Conservation (phyloP, 805 yeast species). For the Cyberlindnera lachancei region DNA sequence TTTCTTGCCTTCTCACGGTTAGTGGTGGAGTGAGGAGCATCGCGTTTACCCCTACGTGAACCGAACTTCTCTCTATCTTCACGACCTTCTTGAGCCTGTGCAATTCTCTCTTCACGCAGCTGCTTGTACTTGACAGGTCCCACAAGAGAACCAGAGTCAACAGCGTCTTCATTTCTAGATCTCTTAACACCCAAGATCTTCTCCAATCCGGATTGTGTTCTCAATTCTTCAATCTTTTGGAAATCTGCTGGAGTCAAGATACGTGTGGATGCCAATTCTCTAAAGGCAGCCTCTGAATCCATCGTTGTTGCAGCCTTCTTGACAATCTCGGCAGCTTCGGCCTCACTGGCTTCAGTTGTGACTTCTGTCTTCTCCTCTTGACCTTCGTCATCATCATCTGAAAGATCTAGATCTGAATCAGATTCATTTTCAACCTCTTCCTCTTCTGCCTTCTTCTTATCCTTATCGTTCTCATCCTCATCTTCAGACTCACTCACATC, state of each 20-base stretch:
- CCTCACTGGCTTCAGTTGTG: no score
- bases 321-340: slow-evolving; percentile 20
- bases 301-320: slow-evolving; percentile 29
- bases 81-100: slow-evolving; percentile 81
- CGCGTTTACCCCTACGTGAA: slow-evolving; percentile 74
- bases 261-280: slow-evolving; percentile 59
- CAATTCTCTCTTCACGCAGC: slow-evolving; percentile 83
- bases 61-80: slow-evolving; percentile 91
- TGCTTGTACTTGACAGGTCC: slow-evolving; percentile 77
- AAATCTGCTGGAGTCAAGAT: slow-evolving; percentile 97
- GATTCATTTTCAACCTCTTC: slow-evolving; percentile 39
- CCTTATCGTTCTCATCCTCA: slow-evolving; percentile 27
- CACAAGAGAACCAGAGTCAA: slow-evolving; percentile 68
- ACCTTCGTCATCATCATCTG: slow-evolving; percentile 27
- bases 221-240: slow-evolving; percentile 86
- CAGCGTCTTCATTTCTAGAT: slow-evolving; percentile 67
- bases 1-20: slow-evolving; percentile 93
- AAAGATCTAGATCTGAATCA: slow-evolving; percentile 45
- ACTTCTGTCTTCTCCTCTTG: no score
- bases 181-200: slow-evolving; percentile 65
- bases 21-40: slow-evolving; percentile 79
- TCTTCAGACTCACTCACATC: slow-evolving; percentile 45
- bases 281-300: slow-evolving; percentile 37
- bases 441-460: slow-evolving; percentile 30
- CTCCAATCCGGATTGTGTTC: slow-evolving; percentile 77